These are phyloP conservation scores for Adiantum capillusveneris DNA, from an alignment of 75 land plant species.

Conservation along the genomic window DNA sequence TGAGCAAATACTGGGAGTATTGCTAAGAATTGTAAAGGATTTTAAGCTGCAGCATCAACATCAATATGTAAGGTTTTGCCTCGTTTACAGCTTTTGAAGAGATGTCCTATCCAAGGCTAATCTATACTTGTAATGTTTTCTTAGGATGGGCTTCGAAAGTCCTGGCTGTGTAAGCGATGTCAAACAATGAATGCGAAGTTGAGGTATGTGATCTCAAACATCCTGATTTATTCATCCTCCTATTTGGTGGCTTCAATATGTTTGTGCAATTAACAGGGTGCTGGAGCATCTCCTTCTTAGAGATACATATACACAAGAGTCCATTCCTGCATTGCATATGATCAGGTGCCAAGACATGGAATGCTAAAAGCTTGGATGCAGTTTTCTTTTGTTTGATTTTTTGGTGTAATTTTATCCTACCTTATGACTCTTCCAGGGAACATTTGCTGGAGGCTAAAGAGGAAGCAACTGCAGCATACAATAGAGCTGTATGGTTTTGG, in stretches of 20 bases:
- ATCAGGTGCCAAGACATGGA: conserved; percentile 76
- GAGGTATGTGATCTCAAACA: conserved; percentile 36
- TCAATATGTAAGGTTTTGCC: conserved; percentile 59
- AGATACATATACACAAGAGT: conserved; percentile 84
- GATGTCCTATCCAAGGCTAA: too few species aligned
- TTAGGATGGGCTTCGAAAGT: conserved; percentile 86
- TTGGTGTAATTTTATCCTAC: too few species aligned
- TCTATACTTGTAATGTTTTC: neutral
- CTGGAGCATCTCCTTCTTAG: conserved; percentile 77
- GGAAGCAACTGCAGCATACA: conserved; percentile 89
- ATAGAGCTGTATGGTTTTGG: conserved; percentile 67
- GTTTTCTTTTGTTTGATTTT: too few species aligned
- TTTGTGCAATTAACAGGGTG: conserved; percentile 43
- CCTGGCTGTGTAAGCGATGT: conserved; percentile 94
- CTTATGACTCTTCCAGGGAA: conserved; percentile 37
- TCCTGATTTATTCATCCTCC: neutral
- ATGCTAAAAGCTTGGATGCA: too few species aligned
- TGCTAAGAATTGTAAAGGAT: conserved; percentile 86
- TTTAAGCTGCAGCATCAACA: conserved; percentile 90
- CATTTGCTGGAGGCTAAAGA: conserved; percentile 84
- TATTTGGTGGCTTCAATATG: neutral
- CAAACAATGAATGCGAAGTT: conserved; percentile 94
- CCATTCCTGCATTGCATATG: conserved; percentile 87
- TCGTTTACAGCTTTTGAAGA: neutral
- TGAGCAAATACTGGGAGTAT: conserved; percentile 89